A percentile compares a stretch with the other conserved stretches of the same genome.
Conservation (phyloP, 495 filamentous ascomycete genomes). For the Opeltia flavorubescens region DNA sequence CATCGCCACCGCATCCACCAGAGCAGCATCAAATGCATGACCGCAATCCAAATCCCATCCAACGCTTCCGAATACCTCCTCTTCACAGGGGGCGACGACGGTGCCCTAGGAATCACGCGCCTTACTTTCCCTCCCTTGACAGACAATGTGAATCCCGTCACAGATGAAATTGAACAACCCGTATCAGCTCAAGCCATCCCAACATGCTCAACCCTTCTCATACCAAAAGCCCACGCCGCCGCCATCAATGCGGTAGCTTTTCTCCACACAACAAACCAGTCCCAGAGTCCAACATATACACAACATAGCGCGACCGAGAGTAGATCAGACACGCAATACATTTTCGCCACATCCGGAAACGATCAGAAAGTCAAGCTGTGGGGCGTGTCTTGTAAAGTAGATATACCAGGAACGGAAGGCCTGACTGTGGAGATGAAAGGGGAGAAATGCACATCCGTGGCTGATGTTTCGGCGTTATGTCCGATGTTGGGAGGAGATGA, state of each 20-base stretch:
- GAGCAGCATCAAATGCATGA: conserved; percentile 54
- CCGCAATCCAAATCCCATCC: conserved; percentile 20
- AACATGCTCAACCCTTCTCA: conserved; percentile 36
- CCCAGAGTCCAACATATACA: not conserved
- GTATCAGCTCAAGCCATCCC: conserved; percentile 10
- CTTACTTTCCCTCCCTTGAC: conserved; percentile 1
- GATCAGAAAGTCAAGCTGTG: conserved; percentile 76
- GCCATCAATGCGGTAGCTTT: conserved; percentile 56
- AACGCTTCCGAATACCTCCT: conserved; percentile 31
- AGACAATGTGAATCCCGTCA: conserved; percentile 1
- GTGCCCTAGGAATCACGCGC: conserved; percentile 48
- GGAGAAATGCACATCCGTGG: conserved; percentile 25
- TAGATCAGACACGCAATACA: too few species aligned
- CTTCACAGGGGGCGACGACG: conserved; percentile 75
- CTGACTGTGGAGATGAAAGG: conserved; percentile 5
- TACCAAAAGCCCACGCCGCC: conserved; percentile 66
- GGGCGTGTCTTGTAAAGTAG: conserved; percentile 30
- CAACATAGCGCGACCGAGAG: too few species aligned
- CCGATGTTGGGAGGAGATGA: conserved; percentile 8
- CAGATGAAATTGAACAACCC: not conserved
- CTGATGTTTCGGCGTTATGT: conserved; percentile 15
- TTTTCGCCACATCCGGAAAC: conserved; percentile 52
- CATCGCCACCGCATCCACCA: conserved; percentile 48
- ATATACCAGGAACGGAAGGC: conserved; percentile 12
- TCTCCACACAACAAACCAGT: conserved; percentile 14